phyloP scores from a whole-genome alignment of 805 yeast genomes.

The Diddensiella santjacobensis region DNA sequence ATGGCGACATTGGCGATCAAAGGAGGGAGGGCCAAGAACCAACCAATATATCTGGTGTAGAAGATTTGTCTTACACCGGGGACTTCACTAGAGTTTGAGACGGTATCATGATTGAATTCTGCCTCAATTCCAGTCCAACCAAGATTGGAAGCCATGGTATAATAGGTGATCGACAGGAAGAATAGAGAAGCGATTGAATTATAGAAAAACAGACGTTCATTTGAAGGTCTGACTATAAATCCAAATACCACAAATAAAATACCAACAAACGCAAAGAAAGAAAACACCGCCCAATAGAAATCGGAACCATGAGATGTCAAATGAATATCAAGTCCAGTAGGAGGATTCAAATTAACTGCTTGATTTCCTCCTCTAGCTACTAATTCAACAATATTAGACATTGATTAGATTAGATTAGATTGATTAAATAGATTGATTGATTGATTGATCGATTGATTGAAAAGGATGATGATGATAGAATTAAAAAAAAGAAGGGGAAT shows the following conservation, averaged over 20 bases:
- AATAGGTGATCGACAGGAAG: conserved; percentile 47
- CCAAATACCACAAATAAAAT: conserved; percentile 23
- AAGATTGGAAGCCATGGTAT: conserved; percentile 54
- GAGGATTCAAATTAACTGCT: conserved; percentile 42
- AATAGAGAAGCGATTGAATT: conserved; percentile 42
- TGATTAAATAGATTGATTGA: not conserved
- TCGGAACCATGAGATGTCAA: conserved; percentile 58
- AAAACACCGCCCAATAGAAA: conserved; percentile 65
- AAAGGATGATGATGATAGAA: not conserved
- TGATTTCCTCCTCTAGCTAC: conserved; percentile 17
- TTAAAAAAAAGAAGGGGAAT: not conserved
- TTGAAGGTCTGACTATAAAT: conserved; percentile 19
- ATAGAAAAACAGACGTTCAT: conserved; percentile 37
- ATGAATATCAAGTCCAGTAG: conserved; percentile 45
- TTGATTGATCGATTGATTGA: not conserved
- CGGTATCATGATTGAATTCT: conserved; percentile 48
- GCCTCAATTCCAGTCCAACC: conserved; percentile 49
- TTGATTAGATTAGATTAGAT: not conserved
- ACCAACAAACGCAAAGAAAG: conserved; percentile 37
- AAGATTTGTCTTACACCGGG: conserved; percentile 48
- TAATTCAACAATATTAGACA: conserved; percentile 1
- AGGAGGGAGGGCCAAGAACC: conserved; percentile 54
- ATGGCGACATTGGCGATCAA: conserved; percentile 36
- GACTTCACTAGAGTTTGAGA: conserved; percentile 26
- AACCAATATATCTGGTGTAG: conserved; percentile 53